These are phyloP conservation scores for Dunaliella primolecta DNA, from an alignment of 139 green algal species.

Conservation along the genomic window DNA sequence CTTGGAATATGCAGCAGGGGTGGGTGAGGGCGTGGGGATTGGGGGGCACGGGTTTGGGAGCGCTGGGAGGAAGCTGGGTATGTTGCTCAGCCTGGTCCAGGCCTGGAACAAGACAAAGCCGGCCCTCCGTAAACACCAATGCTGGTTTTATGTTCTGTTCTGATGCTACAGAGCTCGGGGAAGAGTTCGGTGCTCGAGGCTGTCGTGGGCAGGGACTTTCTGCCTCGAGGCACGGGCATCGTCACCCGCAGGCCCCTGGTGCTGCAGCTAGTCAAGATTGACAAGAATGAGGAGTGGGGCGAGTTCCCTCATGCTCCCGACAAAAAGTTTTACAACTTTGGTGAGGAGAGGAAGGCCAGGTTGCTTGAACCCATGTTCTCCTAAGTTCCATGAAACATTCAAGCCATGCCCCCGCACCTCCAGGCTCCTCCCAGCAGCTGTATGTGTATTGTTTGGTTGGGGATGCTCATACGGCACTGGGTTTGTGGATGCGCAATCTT, in stretches of 20 bases:
- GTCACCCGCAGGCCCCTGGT: slow-evolving; percentile 89
- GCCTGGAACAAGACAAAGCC: too few species aligned
- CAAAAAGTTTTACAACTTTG: slow-evolving; percentile 80
- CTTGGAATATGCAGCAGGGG: background rate
- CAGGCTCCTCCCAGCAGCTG: too few species aligned
- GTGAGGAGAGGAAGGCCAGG: slow-evolving; percentile 41
- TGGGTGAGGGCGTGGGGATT: background rate
- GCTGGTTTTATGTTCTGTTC: too few species aligned
- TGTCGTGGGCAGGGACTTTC: slow-evolving; percentile 91
- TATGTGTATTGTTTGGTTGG: too few species aligned
- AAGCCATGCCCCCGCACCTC: too few species aligned
- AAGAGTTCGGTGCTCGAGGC: slow-evolving; percentile 94
- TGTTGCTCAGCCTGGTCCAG: too few species aligned
- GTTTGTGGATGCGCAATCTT: background rate
- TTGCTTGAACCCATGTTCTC: background rate
- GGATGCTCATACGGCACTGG: background rate
- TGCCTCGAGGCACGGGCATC: slow-evolving; percentile 91
- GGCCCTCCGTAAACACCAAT: too few species aligned
- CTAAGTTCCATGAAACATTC: background rate
- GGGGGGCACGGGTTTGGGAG: too few species aligned
- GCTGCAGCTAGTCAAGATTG: slow-evolving; percentile 80
- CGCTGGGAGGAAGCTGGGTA: background rate
- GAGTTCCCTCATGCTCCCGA: slow-evolving; percentile 84
- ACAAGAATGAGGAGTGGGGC: slow-evolving; percentile 82
- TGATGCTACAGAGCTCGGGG: slow-evolving; percentile 84